Evolutionary conservation across 306 rosid species (phyloP).

Genomic region (Phaseolus lunatus): DNA sequence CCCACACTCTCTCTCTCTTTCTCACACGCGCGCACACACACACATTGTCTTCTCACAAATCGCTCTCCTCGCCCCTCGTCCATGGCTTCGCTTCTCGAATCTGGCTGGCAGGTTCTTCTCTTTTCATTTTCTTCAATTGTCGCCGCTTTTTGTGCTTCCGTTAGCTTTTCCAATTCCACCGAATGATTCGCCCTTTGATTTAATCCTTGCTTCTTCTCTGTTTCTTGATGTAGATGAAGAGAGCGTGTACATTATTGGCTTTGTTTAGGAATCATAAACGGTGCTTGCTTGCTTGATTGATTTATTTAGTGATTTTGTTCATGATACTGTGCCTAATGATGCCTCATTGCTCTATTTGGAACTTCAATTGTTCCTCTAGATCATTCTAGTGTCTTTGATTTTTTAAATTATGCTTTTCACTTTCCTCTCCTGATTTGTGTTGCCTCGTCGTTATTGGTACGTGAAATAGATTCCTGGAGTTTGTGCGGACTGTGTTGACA

Average conservation of each 20-base stretch:
- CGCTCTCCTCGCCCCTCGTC: neutral
- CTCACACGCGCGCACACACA: neutral
- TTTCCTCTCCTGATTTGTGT: neutral
- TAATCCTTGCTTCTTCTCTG: neutral
- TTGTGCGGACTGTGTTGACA: neutral
- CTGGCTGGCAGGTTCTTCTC: slow-evolving; percentile 77
- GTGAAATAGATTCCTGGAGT: neutral
- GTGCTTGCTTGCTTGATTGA: neutral
- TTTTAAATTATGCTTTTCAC: neutral
- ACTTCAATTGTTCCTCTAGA: slow-evolving; percentile 32
- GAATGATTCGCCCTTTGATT: slow-evolving; percentile 9
- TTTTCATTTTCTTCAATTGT: slow-evolving; percentile 5
- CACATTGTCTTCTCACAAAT: slow-evolving; percentile 8
- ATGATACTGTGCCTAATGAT: neutral
- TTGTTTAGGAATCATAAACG: slow-evolving; percentile 13
- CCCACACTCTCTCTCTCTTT: neutral
- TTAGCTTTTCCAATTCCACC: neutral
- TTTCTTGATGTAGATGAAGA: neutral
- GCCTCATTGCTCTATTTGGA: neutral
- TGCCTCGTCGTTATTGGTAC: neutral
- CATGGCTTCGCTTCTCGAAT: slow-evolving; percentile 72
- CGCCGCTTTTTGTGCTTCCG: neutral
- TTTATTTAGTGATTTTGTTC: neutral
- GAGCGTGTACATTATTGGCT: neutral
- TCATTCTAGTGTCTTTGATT: slow-evolving; percentile 9